Percentiles rank a stretch among this genome's conserved stretches.
phyloP scores from a whole-genome alignment of 2,329 filamentous ascomycete species.

The Malbranchea cinnamomea region DNA sequence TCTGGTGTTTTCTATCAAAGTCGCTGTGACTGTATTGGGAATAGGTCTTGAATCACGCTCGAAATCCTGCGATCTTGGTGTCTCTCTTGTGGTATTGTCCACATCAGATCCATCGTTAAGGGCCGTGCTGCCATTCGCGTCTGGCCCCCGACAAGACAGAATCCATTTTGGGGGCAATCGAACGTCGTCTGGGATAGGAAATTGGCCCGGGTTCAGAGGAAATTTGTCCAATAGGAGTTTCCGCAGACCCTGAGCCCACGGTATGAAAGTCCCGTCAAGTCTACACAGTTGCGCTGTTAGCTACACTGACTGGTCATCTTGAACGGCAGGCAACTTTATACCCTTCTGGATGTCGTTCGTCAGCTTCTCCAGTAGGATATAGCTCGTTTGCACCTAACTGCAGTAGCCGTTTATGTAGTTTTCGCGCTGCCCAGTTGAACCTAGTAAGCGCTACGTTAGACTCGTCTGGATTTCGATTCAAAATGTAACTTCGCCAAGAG shows the following conservation, averaged over 20 bases:
- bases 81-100: slow-evolving; percentile 5
- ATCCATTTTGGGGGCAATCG: slow-evolving; percentile 64
- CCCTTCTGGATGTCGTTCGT: slow-evolving; percentile 89
- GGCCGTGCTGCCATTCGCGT: slow-evolving; percentile 6
- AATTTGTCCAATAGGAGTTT: slow-evolving; percentile 50
- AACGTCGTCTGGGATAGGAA: slow-evolving; percentile 58
- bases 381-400: slow-evolving; percentile 71
- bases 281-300: slow-evolving; percentile 28
- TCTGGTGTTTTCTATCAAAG: slow-evolving; percentile 50
- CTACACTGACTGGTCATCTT: background rate
- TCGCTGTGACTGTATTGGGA: slow-evolving; percentile 40
- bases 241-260: slow-evolving; percentile 58
- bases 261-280: slow-evolving; percentile 65
- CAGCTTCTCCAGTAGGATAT: slow-evolving; percentile 68
- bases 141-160: slow-evolving; percentile 18
- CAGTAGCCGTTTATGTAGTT: slow-evolving; percentile 67
- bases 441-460: slow-evolving; percentile 26
- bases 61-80: slow-evolving; percentile 1
- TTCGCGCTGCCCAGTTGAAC: slow-evolving; percentile 85
- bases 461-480: slow-evolving; percentile 1
- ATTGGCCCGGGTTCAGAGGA: slow-evolving; percentile 51
- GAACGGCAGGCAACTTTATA: slow-evolving; percentile 30
- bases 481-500: slow-evolving; percentile 3
- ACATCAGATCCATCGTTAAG: background rate
- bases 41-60: slow-evolving; percentile 39